Evolutionary conservation across 2,329 filamentous ascomycete species (phyloP).

Genomic region (Bimuria novae-zelandiae): DNA sequence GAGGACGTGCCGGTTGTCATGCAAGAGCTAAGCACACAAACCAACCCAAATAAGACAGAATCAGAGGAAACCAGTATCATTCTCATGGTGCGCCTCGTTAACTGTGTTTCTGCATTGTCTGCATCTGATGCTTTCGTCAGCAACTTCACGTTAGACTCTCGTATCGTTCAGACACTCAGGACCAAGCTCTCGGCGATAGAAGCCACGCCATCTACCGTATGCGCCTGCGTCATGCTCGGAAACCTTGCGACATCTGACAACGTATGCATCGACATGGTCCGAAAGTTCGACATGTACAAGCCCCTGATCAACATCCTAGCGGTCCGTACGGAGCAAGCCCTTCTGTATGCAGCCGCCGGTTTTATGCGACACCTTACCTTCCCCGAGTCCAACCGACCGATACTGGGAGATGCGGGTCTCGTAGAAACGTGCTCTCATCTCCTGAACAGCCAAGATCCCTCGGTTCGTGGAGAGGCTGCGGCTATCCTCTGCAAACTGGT

Average conservation of each 20-base stretch:
- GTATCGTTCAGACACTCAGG: constrained; percentile 33
- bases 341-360: constrained; percentile 44
- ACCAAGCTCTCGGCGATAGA: constrained; percentile 27
- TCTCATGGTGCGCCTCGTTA: constrained; percentile 38
- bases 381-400: constrained; percentile 36
- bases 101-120: constrained; percentile 38
- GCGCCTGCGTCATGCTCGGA: constrained; percentile 45
- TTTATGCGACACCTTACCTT: constrained; percentile 45
- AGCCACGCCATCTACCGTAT: constrained; percentile 35
- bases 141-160: constrained; percentile 30
- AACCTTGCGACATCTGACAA: constrained; percentile 45
- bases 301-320: constrained; percentile 36
- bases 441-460: constrained; percentile 32
- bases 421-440: constrained; percentile 36
- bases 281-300: constrained; percentile 36
- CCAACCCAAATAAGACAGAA: constrained; percentile 24
- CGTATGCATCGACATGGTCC: constrained; percentile 41
- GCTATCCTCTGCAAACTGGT: constrained; percentile 42
- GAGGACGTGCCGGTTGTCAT: constrained; percentile 36
- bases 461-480: constrained; percentile 42
- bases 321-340: constrained; percentile 30
- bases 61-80: constrained; percentile 34
- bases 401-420: constrained; percentile 38
- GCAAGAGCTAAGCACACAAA: constrained; percentile 32
- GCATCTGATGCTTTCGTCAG: constrained; percentile 40